A percentile compares a stretch with the other conserved stretches of the same genome.
Evolutionary conservation across 2,329 filamentous ascomycete species (phyloP).

Genomic region (Penicillium sp.): DNA sequence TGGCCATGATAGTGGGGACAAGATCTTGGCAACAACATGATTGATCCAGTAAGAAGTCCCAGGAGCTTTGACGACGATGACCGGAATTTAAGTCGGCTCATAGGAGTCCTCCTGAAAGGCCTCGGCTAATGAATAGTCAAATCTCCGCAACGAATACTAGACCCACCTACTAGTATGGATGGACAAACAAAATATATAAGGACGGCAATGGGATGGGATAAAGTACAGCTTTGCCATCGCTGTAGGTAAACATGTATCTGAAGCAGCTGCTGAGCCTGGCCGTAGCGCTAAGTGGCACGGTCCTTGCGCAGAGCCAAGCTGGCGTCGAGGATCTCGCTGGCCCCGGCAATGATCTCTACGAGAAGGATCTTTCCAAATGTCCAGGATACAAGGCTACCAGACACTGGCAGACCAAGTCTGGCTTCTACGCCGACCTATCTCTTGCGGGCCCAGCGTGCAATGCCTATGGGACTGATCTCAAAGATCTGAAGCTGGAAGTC

Average conservation of each 20-base stretch:
- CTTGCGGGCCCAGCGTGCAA: constrained; percentile 69
- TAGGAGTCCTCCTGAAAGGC: too few relatives aligned
- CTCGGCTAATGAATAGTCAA: too few relatives aligned
- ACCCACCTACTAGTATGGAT: too few relatives aligned
- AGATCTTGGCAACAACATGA: too few relatives aligned
- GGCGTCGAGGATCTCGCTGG: constrained; percentile 30
- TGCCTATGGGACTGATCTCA: constrained; percentile 59
- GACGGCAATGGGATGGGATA: too few relatives aligned
- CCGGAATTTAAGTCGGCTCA: too few relatives aligned
- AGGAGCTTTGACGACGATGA: too few relatives aligned
- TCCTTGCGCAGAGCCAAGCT: constrained; percentile 19
- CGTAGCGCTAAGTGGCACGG: constrained; percentile 12
- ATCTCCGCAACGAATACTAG: too few relatives aligned
- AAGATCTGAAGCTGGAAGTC: constrained; percentile 57
- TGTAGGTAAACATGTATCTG: constrained; percentile 12
- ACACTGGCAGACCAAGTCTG: constrained; percentile 11
- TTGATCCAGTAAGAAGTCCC: too few relatives aligned
- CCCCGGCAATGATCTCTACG: constrained; percentile 40
- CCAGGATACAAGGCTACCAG: constrained; percentile 18
- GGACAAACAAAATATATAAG: too few relatives aligned
- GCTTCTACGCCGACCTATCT: constrained; percentile 59
- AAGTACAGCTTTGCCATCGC: constrained; percentile 1
- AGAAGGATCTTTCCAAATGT: constrained; percentile 47
- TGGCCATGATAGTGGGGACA: too few relatives aligned
- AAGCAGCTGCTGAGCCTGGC: constrained; percentile 17